These are phyloP conservation scores for Bonnemaisonia californica DNA, from an alignment of 31 red algal genomes.

Conservation along the genomic window DNA sequence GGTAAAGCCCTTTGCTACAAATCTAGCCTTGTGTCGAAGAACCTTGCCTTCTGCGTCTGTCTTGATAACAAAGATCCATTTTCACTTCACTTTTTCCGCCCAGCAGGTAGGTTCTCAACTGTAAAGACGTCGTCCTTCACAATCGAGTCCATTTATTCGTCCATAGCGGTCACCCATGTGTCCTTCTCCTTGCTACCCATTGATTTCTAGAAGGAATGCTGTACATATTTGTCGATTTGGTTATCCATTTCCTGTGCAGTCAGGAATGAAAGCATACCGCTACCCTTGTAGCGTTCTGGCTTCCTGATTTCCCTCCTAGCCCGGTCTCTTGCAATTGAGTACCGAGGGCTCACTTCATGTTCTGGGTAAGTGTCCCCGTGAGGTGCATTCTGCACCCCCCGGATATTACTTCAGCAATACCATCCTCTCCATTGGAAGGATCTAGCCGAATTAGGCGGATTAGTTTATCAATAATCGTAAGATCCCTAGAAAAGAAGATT, in stretches of 20 bases:
- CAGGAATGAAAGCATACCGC: background rate
- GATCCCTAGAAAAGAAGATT: too few species aligned
- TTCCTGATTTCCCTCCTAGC: background rate
- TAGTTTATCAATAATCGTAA: too few species aligned
- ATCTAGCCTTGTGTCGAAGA: background rate
- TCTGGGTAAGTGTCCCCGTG: background rate
- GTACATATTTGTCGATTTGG: background rate
- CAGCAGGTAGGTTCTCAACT: background rate
- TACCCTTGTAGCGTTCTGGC: background rate
- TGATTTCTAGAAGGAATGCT: background rate
- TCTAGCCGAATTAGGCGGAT: too few species aligned
- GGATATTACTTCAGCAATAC: too few species aligned
- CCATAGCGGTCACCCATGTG: background rate
- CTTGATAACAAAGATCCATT: background rate
- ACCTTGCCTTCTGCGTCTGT: background rate
- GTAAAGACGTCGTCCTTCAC: background rate
- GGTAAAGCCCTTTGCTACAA: background rate
- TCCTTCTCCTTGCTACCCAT: constrained; percentile 1
- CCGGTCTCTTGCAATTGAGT: constrained; percentile 1
- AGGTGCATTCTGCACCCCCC: too few species aligned
- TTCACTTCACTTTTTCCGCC: background rate
- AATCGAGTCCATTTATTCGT: background rate
- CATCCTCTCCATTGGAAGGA: too few species aligned
- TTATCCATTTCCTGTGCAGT: background rate
- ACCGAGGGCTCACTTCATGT: background rate